Percentiles rank a stretch among this genome's conserved stretches.
These are phyloP conservation scores for Actinomortierella ambigua DNA, from an alignment of 371 early-diverging fungal species.

Conservation along the genomic window DNA sequence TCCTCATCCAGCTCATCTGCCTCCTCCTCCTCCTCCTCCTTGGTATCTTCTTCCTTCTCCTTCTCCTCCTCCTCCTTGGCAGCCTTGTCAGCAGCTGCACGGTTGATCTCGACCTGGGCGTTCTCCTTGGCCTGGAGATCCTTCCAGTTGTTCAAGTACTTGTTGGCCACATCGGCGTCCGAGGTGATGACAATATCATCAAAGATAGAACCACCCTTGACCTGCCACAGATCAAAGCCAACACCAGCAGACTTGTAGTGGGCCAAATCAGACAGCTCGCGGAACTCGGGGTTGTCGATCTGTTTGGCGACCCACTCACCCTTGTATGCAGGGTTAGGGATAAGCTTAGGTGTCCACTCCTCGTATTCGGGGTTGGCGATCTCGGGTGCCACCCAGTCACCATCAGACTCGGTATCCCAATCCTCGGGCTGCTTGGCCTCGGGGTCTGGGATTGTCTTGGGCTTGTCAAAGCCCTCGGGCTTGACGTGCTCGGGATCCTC, in stretches of 20 bases:
- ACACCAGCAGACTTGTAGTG: slow-evolving; percentile 81
- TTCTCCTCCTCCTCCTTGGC: slow-evolving; percentile 53
- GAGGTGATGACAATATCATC: slow-evolving; percentile 89
- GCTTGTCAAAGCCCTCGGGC: slow-evolving; percentile 84
- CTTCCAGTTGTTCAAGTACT: slow-evolving; percentile 38
- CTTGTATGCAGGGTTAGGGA: slow-evolving; percentile 95
- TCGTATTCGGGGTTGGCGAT: slow-evolving; percentile 91
- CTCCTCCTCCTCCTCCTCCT: slow-evolving; percentile 28
- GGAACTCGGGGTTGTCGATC: slow-evolving; percentile 92
- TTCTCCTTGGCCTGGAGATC: slow-evolving; percentile 61
- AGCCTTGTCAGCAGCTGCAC: slow-evolving; percentile 61
- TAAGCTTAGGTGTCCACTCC: slow-evolving; percentile 78
- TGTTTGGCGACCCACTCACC: slow-evolving; percentile 91
- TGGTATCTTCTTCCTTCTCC: slow-evolving; percentile 31
- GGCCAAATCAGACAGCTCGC: slow-evolving; percentile 83
- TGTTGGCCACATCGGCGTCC: slow-evolving; percentile 69
- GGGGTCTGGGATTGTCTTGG: slow-evolving; percentile 85
- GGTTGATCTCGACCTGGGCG: slow-evolving; percentile 56
- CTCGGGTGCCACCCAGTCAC: slow-evolving; percentile 90
- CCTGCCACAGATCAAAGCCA: slow-evolving; percentile 97
- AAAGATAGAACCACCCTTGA: slow-evolving; percentile 91
- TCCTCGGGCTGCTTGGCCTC: slow-evolving; percentile 89
- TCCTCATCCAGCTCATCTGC: slow-evolving; percentile 13
- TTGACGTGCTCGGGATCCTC: slow-evolving; percentile 80
- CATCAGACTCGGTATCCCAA: slow-evolving; percentile 88